These are phyloP conservation scores for Mucor indicus DNA, from an alignment of 371 early-diverging fungal genomes.

Conservation along the genomic window DNA sequence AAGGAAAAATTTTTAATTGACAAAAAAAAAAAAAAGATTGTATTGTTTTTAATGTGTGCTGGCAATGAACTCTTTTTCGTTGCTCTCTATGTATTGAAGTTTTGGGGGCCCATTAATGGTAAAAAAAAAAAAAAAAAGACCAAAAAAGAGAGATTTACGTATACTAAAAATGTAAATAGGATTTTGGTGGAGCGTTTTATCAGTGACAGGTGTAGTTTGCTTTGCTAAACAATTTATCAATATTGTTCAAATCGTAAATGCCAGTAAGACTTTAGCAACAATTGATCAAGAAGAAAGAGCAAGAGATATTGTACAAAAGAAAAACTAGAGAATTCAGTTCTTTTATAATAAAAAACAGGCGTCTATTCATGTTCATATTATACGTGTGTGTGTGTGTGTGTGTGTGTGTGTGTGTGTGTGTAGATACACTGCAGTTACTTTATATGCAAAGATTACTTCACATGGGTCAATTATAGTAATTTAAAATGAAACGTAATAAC, in stretches of 20 bases:
- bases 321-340: no score
- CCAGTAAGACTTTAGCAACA: constrained; percentile 74
- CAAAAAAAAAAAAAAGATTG: constrained; percentile 41
- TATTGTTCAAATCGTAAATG: constrained; percentile 87
- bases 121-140: constrained; percentile 1
- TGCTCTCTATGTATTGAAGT: constrained; percentile 69
- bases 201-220: constrained; percentile 75
- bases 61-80: constrained; percentile 91
- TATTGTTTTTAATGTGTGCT: constrained; percentile 88
- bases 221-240: constrained; percentile 88
- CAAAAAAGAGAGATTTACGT: background rate
- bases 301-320: constrained; percentile 14
- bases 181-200: constrained; percentile 31
- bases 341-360: no score
- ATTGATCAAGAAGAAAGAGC: constrained; percentile 64
- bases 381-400: background rate
- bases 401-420: no score
- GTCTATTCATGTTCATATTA: no score
- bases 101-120: constrained; percentile 29
- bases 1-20: background rate
- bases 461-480: no score
- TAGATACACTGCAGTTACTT: no score
- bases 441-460: no score
- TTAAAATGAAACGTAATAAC: no score
- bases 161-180: no score